Percentiles rank a stretch among this genome's conserved stretches.
Conservation (phyloP, 2,329 filamentous ascomycete species). For the Botrytis medusae region DNA sequence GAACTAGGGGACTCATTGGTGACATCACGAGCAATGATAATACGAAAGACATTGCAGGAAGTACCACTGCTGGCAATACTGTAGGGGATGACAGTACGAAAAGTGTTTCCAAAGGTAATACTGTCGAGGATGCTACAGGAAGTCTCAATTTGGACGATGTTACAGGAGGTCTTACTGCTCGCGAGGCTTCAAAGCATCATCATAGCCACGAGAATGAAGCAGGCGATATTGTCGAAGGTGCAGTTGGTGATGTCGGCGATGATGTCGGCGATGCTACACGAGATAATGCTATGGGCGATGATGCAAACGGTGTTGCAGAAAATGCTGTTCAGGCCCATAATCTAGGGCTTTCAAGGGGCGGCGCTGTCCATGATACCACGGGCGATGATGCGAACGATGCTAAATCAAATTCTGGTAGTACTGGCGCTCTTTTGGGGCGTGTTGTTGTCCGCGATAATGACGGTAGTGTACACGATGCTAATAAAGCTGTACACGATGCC, state of each 20-base stretch:
- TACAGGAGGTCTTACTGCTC: not conserved
- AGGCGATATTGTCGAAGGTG: accelerated
- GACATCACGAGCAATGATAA: not conserved
- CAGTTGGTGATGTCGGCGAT: not conserved
- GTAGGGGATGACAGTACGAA: not conserved
- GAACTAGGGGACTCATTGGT: not conserved
- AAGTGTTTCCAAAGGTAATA: not conserved
- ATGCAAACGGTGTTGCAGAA: too few species aligned
- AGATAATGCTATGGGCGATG: too few species aligned
- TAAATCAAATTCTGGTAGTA: too few species aligned
- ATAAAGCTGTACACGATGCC: not conserved
- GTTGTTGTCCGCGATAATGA: not conserved
- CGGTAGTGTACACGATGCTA: not conserved
- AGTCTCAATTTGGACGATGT: not conserved
- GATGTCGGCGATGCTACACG: not conserved
- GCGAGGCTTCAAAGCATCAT: not conserved
- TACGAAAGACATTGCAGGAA: not conserved
- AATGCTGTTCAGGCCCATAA: too few species aligned
- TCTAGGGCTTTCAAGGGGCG: too few species aligned
- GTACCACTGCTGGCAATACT: not conserved
- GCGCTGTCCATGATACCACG: too few species aligned
- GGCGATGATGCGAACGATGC: too few species aligned
- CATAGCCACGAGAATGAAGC: not conserved
- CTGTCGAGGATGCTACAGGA: not conserved
- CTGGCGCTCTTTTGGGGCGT: too few species aligned